Evolutionary conservation across 768 basidiomycete species (phyloP), one percentile per base, ranked within the genome.

Genomic region (Suillus brevipes): DNA sequence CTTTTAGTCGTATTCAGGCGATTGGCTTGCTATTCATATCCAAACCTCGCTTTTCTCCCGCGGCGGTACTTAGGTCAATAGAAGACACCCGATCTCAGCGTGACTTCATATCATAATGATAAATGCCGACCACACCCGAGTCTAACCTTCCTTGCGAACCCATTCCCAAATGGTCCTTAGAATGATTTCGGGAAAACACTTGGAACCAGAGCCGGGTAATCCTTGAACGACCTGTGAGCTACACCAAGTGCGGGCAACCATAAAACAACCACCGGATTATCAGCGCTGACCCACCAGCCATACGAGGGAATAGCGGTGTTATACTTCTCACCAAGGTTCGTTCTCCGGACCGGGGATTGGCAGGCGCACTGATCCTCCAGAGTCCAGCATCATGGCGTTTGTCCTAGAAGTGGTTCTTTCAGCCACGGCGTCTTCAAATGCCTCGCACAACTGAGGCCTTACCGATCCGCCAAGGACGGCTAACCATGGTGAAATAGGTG

Each of bases 31-130:
- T 65, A 60, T 45, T 64, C 61, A 60, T 52, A 50, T 67, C 50
- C 37, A 61, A 6, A 43, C 47, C 40, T 67, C 62, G 43, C 57
- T 36, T 18, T 65, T 63, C 58, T 73, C 73, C 75, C 75, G 74
- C 75, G 75, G 74, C 65, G 56, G 43, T 69, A 36, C 34, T 36
- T 36, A 75, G 69, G 74, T 67, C 67, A 64, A 74, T 76, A 74
- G 70, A 77, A 74, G 72, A 73, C 37, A 28, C 25, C 68, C 68
- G 66, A 67, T 38, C 64, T 45, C 66, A 67, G 53, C 42, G 47
- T 66, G 50, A 64, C 45, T 74, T 74, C 70, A 61, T 42, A 61
- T 64, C 6, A 36, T 40, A n/a, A 50, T 62, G 20, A 20, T 31
- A 31, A 31, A 31, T 18, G 18, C 58, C 61, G 64, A 28, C 59